phyloP scores from a whole-genome alignment of 2,329 filamentous ascomycete species.

The Ascomycota sp. region DNA sequence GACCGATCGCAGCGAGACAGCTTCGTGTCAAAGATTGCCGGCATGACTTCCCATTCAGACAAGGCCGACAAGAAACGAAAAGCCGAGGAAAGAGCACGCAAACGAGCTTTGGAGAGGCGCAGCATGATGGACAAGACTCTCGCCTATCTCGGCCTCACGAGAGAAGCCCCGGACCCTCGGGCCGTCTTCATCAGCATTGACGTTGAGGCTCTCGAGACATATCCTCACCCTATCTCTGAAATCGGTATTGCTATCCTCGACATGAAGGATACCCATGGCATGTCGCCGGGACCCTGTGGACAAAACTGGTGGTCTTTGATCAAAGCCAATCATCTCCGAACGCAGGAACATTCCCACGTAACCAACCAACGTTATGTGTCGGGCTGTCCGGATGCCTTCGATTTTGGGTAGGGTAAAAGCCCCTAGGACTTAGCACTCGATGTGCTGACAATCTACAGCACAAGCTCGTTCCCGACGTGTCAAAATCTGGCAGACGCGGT shows the following conservation, averaged over 20 bases:
- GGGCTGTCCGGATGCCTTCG: conserved; percentile 52
- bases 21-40: not conserved
- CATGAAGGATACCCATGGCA: conserved; percentile 28
- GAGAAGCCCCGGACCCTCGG: conserved; percentile 2
- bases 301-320: conserved; percentile 46
- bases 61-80: conserved; percentile 1
- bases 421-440: no score
- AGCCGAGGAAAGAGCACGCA: conserved; percentile 20
- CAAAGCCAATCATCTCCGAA: conserved; percentile 50
- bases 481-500: conserved; percentile 14
- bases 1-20: conserved; percentile 1
- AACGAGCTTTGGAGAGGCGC: conserved; percentile 22
- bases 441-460: conserved; percentile 8
- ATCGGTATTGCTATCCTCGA: conserved; percentile 69
- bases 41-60: not conserved
- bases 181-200: conserved; percentile 57
- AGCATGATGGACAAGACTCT: conserved; percentile 40
- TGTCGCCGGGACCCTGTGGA: conserved; percentile 38
- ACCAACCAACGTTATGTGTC: conserved; percentile 44
- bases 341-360: conserved; percentile 43
- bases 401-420: conserved; percentile 40
- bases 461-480: conserved; percentile 18
- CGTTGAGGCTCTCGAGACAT: conserved; percentile 55
- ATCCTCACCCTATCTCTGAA: conserved; percentile 51
- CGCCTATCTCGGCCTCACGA: conserved; percentile 41